Evolutionary conservation across 208 protist species (phyloP).

Genomic region (Acanthamoeba quina): DNA sequence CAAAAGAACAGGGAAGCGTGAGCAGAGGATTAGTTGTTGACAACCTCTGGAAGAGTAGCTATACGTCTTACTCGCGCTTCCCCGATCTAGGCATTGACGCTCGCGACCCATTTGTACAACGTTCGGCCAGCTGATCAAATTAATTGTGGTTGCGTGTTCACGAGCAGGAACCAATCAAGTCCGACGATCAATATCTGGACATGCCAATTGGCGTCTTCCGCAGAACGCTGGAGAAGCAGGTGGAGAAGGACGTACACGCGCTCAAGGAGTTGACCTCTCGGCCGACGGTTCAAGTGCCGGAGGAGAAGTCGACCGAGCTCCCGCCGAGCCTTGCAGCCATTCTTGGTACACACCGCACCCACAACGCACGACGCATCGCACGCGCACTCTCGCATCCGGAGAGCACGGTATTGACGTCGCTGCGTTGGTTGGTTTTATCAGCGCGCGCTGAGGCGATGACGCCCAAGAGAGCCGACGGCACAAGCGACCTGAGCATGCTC

Average conservation of each 20-base stretch:
- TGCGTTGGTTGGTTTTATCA: not conserved
- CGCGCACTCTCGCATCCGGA: not conserved
- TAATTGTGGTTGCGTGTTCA: not conserved
- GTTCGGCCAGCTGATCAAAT: not conserved
- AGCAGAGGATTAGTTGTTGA: not conserved
- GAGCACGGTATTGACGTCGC: not conserved
- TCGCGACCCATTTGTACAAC: not conserved
- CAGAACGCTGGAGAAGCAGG: constrained; percentile 22
- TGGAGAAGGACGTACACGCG: constrained; percentile 4
- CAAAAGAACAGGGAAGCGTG: not conserved
- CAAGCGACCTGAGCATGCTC: constrained; percentile 18
- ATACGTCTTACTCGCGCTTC: too few species aligned
- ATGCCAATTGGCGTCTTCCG: constrained; percentile 20
- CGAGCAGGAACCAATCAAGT: not conserved
- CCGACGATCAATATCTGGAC: constrained; percentile 21
- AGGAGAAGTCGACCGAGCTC: not conserved
- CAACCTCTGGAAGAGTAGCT: not conserved
- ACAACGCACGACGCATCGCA: not conserved
- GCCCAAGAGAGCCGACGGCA: not conserved
- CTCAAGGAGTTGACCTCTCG: constrained; percentile 28
- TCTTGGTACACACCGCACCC: not conserved
- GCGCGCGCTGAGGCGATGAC: constrained; percentile 20
- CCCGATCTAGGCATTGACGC: too few species aligned
- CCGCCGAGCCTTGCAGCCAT: constrained; percentile 38
- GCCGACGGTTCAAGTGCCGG: not conserved